phyloP scores from a whole-genome alignment of 352 stramenopile genomes.

The Discostella stelligera region DNA sequence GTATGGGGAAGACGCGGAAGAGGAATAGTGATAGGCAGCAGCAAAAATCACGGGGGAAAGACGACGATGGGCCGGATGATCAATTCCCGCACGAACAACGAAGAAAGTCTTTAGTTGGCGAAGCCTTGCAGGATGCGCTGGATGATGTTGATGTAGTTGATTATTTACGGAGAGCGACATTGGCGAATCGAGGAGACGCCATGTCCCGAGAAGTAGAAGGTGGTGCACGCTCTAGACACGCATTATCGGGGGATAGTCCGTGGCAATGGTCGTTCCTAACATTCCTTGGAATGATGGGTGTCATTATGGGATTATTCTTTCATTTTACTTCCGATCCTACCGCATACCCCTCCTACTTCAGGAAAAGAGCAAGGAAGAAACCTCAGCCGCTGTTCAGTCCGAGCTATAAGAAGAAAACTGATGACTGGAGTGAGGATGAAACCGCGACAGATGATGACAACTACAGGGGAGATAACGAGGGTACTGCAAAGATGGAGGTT shows the following conservation, averaged over 20 bases:
- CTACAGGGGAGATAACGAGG: slow-evolving; percentile 27
- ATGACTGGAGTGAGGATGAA: slow-evolving; percentile 55
- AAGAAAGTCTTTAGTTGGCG: neutral
- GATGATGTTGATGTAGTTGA: slow-evolving; percentile 32
- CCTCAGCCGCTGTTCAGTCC: slow-evolving; percentile 14
- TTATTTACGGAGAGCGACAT: slow-evolving; percentile 17
- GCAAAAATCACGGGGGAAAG: slow-evolving; percentile 13
- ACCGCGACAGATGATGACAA: slow-evolving; percentile 26
- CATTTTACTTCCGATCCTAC: slow-evolving; percentile 59
- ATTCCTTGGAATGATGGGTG: slow-evolving; percentile 57
- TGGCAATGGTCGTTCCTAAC: slow-evolving; percentile 65
- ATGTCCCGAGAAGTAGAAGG: neutral
- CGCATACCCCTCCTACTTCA: slow-evolving; percentile 20
- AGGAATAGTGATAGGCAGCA: neutral
- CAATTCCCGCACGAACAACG: neutral
- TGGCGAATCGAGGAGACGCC: slow-evolving; percentile 1
- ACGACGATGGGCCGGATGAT: slow-evolving; percentile 21
- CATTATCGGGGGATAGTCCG: slow-evolving; percentile 23
- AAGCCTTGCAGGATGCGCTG: slow-evolving; percentile 10
- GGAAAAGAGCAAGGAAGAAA: slow-evolving; percentile 27
- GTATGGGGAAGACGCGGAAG: slow-evolving; percentile 1
- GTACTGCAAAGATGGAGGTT: slow-evolving; percentile 1
- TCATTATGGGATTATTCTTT: slow-evolving; percentile 65
- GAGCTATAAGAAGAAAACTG: slow-evolving; percentile 51
- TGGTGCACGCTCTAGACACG: slow-evolving; percentile 18